Base-by-base conservation (phyloP, 108 stramenopile genomes). In the Nannochloropsis gaditana region DNA sequence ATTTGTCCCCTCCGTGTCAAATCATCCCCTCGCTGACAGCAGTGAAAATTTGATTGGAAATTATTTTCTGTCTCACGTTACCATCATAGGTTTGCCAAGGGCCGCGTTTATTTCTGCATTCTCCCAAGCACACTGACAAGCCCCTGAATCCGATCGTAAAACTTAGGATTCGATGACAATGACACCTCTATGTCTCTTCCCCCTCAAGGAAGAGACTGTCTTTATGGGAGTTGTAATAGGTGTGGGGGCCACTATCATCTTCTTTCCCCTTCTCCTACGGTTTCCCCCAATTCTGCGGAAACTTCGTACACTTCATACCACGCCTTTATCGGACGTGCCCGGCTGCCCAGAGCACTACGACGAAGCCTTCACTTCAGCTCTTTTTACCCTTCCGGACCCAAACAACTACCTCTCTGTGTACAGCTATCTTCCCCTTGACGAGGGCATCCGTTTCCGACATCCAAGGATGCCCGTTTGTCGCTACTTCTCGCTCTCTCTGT, bases 281-380 rank as follows among this genome's bases (percentile, higher is more conserved):
- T 73, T 73, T n/a, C 59, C n/a, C 8, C 59, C 59, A 15, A n/a
- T 15, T n/a, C n/a, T 73, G 59, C 59, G 59, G 59, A 15, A n/a
- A n/a, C 1, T n/a, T 15, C 59, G 15, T n/a, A 4, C 6, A 3
- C 15, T 73, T 15, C 59, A 73, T 6, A n/a, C 15, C 59, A 73
- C 59, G 8, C 59, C 59, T 2, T n/a, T 73, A 15, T 73, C 59
- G 2, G 59, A 73, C 2, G n/a, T 73, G 15, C 59, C 59, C 59
- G 59, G 59, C 59, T 73, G 59, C 59, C 59, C 59, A 73, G 59
- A 73, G 59, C 59, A 73, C 59, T 73, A 73, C 59, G 59, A 73
- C 59, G 59, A 73, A n/a, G 59, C 59, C 59, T 6, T 73, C 19
- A 73, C n/a, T 1, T 73, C 19, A 15, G 59, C 59, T 15, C 59